Evolutionary conservation across 805 yeast genomes (phyloP).

Genomic region (Starmerella asiatica): DNA sequence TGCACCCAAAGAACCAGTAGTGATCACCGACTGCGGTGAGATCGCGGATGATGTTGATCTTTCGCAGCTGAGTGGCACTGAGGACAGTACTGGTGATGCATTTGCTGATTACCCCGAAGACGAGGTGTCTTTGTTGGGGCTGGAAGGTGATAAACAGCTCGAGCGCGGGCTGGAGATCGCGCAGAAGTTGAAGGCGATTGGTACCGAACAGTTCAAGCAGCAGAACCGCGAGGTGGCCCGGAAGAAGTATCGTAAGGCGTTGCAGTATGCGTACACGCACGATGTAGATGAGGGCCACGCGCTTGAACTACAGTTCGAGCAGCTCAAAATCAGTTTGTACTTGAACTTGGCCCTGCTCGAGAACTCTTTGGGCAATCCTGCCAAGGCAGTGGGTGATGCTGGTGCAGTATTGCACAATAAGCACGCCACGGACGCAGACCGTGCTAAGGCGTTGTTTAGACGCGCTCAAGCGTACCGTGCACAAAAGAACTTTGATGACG

Average conservation of each 20-base stretch:
- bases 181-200: constrained; percentile 54
- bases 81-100: constrained; percentile 73
- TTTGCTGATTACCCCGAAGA: constrained; percentile 67
- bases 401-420: constrained; percentile 53
- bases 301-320: constrained; percentile 33
- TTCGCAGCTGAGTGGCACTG: constrained; percentile 37
- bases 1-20: constrained; percentile 56
- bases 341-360: constrained; percentile 67
- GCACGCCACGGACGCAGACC: constrained; percentile 44
- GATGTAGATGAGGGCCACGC: constrained; percentile 45
- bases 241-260: constrained; percentile 60
- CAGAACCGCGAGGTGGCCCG: constrained; percentile 46
- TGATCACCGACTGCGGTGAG: constrained; percentile 67
- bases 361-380: constrained; percentile 45
- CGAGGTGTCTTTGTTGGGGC: constrained; percentile 50
- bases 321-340: constrained; percentile 48
- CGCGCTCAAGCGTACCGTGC: constrained; percentile 62
- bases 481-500: constrained; percentile 55
- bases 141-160: constrained; percentile 30
- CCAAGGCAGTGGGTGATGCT: constrained; percentile 45
- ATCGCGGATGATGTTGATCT: constrained; percentile 46
- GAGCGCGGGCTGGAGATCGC: constrained; percentile 47
- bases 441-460: constrained; percentile 77
- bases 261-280: constrained; percentile 53
- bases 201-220: constrained; percentile 59